Base-by-base conservation (phyloP, 2,329 filamentous ascomycete genomes). In the Fusarium newnesense region DNA sequence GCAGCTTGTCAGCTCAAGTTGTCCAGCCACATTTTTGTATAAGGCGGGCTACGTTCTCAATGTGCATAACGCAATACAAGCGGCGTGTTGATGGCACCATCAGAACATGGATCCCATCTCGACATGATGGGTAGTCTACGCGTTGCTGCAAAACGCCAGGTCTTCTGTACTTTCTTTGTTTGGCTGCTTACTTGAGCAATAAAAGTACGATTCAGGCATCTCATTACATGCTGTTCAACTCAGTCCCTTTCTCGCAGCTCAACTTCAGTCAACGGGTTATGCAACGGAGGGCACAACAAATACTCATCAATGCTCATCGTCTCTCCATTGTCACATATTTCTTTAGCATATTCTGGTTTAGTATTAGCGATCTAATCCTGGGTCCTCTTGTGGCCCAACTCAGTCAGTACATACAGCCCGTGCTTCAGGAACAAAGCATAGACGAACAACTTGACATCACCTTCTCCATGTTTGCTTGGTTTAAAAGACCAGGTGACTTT, bases 1-100 rank as follows among this genome's bases (percentile, higher is more conserved):
- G 62, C 70, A 69, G 54, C 59, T 73, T 73, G 69, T 68, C 65
- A 66, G 59, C 71, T 60, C 53, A 44, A 69, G 39, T 60, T 61
- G 34, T 67, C 43, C 52, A 67, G 56, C 70, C 70, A 71, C 58
- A 66, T 68, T 60, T 58, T 67, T 53, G 64, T 49, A 62, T 54
- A 44, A 63, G 54, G 60, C 60, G 60, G 50, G 49, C 28, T 53
- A 40, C 34, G 60, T 40, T 60, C 44, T 69, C 74, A 67, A 60
- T 66, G 60, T 66, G 64, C 63, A 66, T 66, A 34, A 16, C 34
- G 34, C 7, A 43, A 50, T 43, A 34, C 30, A 32, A 39, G 50
- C 60, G 57, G 56, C 46, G 40, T 61, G 53, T 52, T 61, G 37
- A 69, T 39, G 19, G 53, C 44, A 53, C 50, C 18, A 57, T 70